Base-by-base conservation (phyloP, 441 rosid species). In the Flueggea neowawraea region DNA sequence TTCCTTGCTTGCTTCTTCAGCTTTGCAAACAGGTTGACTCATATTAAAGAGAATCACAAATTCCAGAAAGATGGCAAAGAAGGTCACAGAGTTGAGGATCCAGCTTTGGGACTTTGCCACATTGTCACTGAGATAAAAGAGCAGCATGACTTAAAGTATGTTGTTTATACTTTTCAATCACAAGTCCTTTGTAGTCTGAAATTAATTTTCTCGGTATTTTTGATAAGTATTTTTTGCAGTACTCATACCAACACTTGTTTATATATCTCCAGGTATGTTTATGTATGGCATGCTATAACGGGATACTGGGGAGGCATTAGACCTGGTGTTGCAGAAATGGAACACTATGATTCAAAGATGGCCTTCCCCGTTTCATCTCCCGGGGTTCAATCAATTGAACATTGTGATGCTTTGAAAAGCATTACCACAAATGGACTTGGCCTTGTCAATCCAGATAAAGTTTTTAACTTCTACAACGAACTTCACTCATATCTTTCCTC, bases 301-400 rank as follows among this genome's bases (percentile, higher is more conserved):
- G 92, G 92, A 57, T 86, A 84, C 63, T 86, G 92, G 92, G 89
- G 89, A 51, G 92, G 89, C 51, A 83, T 82, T 47, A 67, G 61
- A 57, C 86, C 85, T 3, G 80, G 73, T 39, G 76, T 67, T 12
- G 39, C 52, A 6, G 89, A 69, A 71, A 82, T 86, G 88, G 79
- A 78, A 49, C 84, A 82, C 54, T 86, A 86, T 31, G 83, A 77
- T 51, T 79, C 89, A 8, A 69, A 72, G 79, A 57, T 86, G 71
- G 54, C 75, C 11, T 80, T 70, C 66, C 89, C 89, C 2, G 61
- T 84, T 64, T 72, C 74, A 16, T 86, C 92, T n/a, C 85, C 77
- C 0, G 92, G 92, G 17, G 80, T 81, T 65, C 59, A 70, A 55
- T 71, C 72, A 31, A 86, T 78, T 45, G 88, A 82, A 60, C 72